These are phyloP conservation scores for Oenanthe javanica DNA, from an alignment of 140 eudicot species.

Conservation along the genomic window DNA sequence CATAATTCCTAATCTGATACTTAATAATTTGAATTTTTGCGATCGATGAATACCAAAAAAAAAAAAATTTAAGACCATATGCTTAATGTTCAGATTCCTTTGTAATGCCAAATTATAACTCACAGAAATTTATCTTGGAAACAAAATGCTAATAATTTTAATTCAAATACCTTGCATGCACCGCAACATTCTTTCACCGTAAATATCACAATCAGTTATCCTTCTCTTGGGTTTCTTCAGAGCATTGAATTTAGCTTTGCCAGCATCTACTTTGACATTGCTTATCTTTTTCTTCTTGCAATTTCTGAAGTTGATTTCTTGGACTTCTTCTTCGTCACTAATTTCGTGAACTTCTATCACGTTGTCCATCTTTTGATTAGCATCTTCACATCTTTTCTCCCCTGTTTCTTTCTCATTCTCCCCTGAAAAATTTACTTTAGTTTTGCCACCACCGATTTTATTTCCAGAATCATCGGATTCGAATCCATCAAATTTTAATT, in stretches of 20 bases:
- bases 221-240: neutral
- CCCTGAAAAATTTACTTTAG: neutral
- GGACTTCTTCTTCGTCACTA: neutral
- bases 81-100: neutral
- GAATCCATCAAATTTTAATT: neutral
- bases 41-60: neutral
- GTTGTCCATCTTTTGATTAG: neutral
- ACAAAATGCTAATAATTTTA: neutral
- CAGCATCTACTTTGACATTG: neutral
- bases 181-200: neutral
- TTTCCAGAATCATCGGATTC: neutral
- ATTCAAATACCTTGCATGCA: conserved; percentile 4
- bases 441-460: neutral
- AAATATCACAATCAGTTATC: neutral
- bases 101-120: neutral
- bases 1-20: neutral
- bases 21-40: neutral
- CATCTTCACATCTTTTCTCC: neutral
- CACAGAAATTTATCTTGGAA: neutral
- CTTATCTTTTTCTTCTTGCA: neutral
- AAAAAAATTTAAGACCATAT: neutral
- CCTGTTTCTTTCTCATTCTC: neutral
- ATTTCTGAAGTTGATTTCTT: neutral
- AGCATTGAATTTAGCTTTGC: neutral
- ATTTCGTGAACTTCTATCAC: neutral